These are phyloP conservation scores for Aspergillus baeticus DNA, from an alignment of 495 filamentous ascomycete species.

Conservation along the genomic window DNA sequence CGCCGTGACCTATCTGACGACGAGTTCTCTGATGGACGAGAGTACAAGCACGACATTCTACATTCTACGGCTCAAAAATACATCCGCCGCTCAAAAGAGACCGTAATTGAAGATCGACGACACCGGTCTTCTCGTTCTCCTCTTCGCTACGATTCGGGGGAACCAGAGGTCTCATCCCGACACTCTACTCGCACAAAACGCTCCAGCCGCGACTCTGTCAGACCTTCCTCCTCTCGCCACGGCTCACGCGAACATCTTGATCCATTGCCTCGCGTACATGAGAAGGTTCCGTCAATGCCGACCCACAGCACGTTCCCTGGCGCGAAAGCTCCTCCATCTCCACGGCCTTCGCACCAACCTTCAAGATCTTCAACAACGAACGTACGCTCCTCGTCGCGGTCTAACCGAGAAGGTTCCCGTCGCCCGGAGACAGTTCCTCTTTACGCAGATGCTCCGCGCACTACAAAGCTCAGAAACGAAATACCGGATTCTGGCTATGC, in stretches of 20 bases:
- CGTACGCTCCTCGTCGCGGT: conserved; percentile 22
- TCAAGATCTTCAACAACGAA: conserved; percentile 35
- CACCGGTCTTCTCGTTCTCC: conserved; percentile 33
- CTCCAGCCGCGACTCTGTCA: conserved; percentile 23
- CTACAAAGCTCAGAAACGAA: conserved; percentile 36
- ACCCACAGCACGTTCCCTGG: conserved; percentile 27
- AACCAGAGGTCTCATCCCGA: conserved; percentile 34
- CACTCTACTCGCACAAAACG: conserved; percentile 32
- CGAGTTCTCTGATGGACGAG: conserved; percentile 25
- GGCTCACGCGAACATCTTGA: conserved; percentile 37
- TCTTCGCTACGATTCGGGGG: conserved; percentile 33
- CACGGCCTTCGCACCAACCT: conserved; percentile 28
- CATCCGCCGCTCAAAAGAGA: conserved; percentile 34
- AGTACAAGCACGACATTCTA: conserved; percentile 30
- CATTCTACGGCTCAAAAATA: conserved; percentile 32
- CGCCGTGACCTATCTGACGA: conserved; percentile 28
- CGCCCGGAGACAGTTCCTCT: conserved; percentile 23
- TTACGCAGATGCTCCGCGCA: conserved; percentile 23
- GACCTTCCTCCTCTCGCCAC: conserved; percentile 31
- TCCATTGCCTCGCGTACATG: conserved; percentile 20
- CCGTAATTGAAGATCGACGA: conserved; percentile 24
- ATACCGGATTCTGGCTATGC: conserved; percentile 48
- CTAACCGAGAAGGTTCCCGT: conserved; percentile 27
- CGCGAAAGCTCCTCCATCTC: conserved; percentile 21
- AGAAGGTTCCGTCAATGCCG: conserved; percentile 32